Evolutionary conservation across 2,329 filamentous ascomycete species (phyloP), one percentile per base, ranked within the genome.

Genomic region (Claviceps sp.): DNA sequence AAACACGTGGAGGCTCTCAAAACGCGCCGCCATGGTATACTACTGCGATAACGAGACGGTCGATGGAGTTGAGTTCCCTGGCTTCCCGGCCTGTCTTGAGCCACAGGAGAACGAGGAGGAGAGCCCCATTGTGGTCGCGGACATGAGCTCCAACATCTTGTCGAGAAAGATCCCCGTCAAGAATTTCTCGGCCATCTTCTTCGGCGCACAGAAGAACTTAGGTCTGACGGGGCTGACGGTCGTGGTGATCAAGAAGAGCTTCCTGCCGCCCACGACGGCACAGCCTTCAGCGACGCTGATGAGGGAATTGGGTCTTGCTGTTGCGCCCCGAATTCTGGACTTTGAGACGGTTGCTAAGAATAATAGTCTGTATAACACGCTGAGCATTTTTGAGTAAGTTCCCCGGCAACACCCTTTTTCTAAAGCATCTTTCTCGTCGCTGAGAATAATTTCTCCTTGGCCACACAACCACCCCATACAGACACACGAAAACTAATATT

Each of bases 81-180:
- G 61, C n/a, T 79, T 81, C 62, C 91, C 91, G 24, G 70, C 82
- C 56, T 66, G 68, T 7, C 74, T 94, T 24, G 77, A 79, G 48
- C 69, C 77, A 6, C 41, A 22, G 11, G 67, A 68, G 6, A 67
- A 73, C 1, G 77, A 82, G 48, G 81, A 82, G 8, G 77, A 83
- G 49, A 79, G 81, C 37, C 82, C 83, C 1, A 78, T 95, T 54
- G 85, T 97, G 5, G 84, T 95, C 5, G 88, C 87, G 20, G 91
- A 97, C 67, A 95, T 97, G 86, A 86, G 80, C 47, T 95, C 88
- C 54, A 97, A 96, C 68, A 95, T 97, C 64, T 81, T 97, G 50
- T 88, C 87, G 47, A 76, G 88, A 44, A 78, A 76, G 56, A 78
- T 96, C 24, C 84, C 90, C 37, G 78, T 94, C 47, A 75, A 73